Conservation (phyloP, 768 basidiomycete species). For the Mycena filopes region DNA sequence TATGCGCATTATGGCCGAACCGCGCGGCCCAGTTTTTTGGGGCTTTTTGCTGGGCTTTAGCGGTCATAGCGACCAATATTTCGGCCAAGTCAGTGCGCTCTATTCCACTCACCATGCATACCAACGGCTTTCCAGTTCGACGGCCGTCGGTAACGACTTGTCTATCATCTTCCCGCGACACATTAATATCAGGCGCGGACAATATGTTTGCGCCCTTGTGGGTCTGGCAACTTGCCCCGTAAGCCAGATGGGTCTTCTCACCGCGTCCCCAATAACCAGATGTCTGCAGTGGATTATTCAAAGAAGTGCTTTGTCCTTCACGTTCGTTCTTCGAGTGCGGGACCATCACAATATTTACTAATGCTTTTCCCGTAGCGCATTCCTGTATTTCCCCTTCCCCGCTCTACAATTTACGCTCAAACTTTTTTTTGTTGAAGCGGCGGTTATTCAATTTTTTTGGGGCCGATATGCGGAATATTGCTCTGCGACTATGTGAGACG, state of each 20-base stretch:
- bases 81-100: constrained; percentile 27
- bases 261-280: background rate
- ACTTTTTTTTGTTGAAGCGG: background rate
- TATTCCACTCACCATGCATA: background rate
- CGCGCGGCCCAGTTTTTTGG: constrained; percentile 74
- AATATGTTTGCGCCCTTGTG: constrained; percentile 66
- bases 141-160: constrained; percentile 44
- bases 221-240: constrained; percentile 66
- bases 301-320: constrained; percentile 56
- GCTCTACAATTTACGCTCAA: background rate
- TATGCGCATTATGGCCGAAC: constrained; percentile 71
- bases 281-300: constrained; percentile 66
- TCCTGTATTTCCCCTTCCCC: constrained; percentile 16
- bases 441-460: constrained; percentile 74
- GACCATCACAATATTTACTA: constrained; percentile 6
- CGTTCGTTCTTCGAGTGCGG: constrained; percentile 52
- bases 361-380: constrained; percentile 11
- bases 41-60: constrained; percentile 41
- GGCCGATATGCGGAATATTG: constrained; percentile 72
- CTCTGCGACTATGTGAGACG: constrained; percentile 29
- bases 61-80: constrained; percentile 33
- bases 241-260: background rate
- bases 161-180: constrained; percentile 61
- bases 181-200: constrained; percentile 53
- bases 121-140: constrained; percentile 19